A percentile compares a stretch with the other conserved stretches of the same genome.
Conservation (phyloP, 306 rosid genomes). For the Inga leiocalycina region DNA sequence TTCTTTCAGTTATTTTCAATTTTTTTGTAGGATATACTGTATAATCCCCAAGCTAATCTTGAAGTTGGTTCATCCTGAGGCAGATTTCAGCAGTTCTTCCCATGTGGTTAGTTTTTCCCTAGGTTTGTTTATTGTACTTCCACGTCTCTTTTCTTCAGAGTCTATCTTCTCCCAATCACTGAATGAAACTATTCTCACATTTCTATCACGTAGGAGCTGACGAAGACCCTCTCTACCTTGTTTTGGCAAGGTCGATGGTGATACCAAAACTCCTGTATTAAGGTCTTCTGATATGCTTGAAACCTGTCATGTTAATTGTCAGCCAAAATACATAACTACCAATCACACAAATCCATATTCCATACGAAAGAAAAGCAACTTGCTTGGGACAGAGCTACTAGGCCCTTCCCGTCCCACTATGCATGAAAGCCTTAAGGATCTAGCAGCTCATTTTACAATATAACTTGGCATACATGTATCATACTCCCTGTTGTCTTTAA, state of each 20-base stretch:
- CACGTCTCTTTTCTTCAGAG: constrained; percentile 70
- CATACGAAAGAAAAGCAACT: background rate
- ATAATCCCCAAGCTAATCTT: constrained; percentile 28
- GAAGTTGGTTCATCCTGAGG: constrained; percentile 39
- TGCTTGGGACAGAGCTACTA: background rate
- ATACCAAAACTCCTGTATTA: constrained; percentile 45
- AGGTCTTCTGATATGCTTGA: constrained; percentile 79
- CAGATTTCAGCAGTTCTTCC: constrained; percentile 64
- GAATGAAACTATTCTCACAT: constrained; percentile 59
- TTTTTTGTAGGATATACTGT: background rate
- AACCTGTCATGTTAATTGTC: constrained; percentile 57
- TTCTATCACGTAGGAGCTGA: constrained; percentile 57
- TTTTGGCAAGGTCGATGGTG: constrained; percentile 46
- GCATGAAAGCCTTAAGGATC: background rate
- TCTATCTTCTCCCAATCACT: constrained; percentile 82
- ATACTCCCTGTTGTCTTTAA: too few relatives aligned
- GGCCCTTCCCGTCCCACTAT: background rate
- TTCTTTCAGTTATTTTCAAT: constrained; percentile 15
- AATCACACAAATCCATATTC: constrained; percentile 8
- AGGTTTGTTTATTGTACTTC: constrained; percentile 64
- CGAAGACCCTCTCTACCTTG: constrained; percentile 77
- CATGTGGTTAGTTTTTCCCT: constrained; percentile 70
- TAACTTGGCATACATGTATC: constrained; percentile 17
- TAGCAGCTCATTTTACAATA: constrained; percentile 15
- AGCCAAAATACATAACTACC: constrained; percentile 22